Base-by-base conservation (phyloP, 345 rosid genomes). In the Ceriops decandra region DNA sequence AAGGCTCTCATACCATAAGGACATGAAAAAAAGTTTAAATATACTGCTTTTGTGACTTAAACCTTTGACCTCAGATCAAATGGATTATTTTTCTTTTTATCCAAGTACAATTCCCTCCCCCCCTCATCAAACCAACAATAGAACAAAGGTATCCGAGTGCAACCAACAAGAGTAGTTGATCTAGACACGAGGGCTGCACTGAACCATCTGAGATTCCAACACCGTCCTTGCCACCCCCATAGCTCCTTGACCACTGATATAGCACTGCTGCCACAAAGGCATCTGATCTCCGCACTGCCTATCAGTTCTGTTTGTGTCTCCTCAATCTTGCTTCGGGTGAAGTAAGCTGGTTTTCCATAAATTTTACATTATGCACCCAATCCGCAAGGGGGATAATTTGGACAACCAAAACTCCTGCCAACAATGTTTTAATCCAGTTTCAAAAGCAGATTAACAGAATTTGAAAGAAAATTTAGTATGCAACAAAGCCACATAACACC, bases 231-330 rank as follows among this genome's bases (percentile, higher is more conserved):
- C 82, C 24, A 87, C 84, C 68, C 85, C 92, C 61, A 82, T 82
- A 47, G 84, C 87, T 22, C 74, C 87, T 74, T 88, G 91, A 65
- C 96, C 98, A 0, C 79, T 79, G 7, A 85, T 86, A 70, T 88
- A 88, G 58, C 87, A 95, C 69, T 69, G 83, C 49, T 96, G 68
- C 69, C 98, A 90, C 9, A 93, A 93, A 0, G 96, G 93, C 97
- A 90, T 90, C 76, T 88, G 86, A 4, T 86, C 78, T 60, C 90
- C 87, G 93, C 82, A 1, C 96, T 97, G 0, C 92, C 97, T 0
- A 90, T 86, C 31, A 90, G 56, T 61, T 93, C 96, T 7, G 85
- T 90, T 73, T 60, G 72, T 83, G 69, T 84, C 74, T 89, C 91
- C 56, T 81, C 82, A 3, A 91, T 90, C 88, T 90, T 89, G 76